Evolutionary conservation across 768 basidiomycete species (phyloP).

Genomic region (Psilocybe cubensis): DNA sequence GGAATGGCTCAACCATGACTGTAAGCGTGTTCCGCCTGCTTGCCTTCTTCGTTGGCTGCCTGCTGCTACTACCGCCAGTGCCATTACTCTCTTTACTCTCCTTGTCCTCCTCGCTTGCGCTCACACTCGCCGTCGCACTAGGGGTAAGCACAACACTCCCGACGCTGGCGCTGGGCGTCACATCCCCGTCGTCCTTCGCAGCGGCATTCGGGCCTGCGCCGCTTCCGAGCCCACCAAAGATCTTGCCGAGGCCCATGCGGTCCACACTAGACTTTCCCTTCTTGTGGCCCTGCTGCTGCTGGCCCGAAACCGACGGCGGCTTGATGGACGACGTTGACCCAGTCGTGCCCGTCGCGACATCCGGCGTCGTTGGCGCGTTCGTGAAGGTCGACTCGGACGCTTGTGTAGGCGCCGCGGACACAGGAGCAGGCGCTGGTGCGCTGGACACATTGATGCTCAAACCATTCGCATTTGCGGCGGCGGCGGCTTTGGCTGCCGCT

Average conservation of each 20-base stretch:
- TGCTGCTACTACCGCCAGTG: not conserved
- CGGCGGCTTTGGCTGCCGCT: not conserved
- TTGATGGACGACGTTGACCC: constrained; percentile 25
- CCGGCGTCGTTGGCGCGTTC: constrained; percentile 28
- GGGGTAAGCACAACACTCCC: constrained; percentile 23
- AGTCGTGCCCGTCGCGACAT: constrained; percentile 26
- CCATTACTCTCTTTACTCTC: not conserved
- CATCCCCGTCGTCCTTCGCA: constrained; percentile 7
- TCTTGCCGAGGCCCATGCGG: constrained; percentile 78
- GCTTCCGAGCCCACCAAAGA: constrained; percentile 50
- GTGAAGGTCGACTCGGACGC: not conserved
- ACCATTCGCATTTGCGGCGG: not conserved
- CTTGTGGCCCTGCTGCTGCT: constrained; percentile 45
- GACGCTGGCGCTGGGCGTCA: constrained; percentile 20
- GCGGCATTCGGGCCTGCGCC: not conserved
- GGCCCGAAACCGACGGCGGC: not conserved
- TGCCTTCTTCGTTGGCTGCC: constrained; percentile 51
- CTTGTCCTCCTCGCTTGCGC: not conserved
- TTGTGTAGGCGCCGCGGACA: not conserved
- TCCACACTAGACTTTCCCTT: constrained; percentile 75
- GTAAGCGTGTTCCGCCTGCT: constrained; percentile 82
- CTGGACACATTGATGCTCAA: constrained; percentile 38
- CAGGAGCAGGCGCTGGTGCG: constrained; percentile 31
- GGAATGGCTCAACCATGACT: constrained; percentile 83
- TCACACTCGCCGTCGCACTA: constrained; percentile 10